Evolutionary conservation across 169 alveolate genomes (phyloP).

Genomic region (Babesia divergens): DNA sequence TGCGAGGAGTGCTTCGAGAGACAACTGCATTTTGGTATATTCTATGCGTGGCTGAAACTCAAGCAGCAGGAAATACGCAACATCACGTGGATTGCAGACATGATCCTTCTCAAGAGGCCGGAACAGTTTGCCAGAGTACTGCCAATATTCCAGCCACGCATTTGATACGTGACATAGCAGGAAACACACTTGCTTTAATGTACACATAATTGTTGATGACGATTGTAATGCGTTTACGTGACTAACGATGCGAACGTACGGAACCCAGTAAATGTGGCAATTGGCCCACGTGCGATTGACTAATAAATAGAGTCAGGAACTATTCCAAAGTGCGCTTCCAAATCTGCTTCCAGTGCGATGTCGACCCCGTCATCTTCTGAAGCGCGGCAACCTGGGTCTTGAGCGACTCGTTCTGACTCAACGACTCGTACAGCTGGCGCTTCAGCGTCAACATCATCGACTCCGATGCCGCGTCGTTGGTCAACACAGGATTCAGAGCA

Average conservation of each 20-base stretch:
- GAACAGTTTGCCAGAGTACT: conserved; percentile 82
- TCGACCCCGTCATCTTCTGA: conserved; percentile 41
- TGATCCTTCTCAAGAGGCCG: conserved; percentile 84
- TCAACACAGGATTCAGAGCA: conserved; percentile 59
- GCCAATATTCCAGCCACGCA: conserved; percentile 75
- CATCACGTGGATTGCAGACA: conserved; percentile 96
- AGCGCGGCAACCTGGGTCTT: conserved; percentile 49
- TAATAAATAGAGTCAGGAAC: background rate
- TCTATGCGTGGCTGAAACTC: conserved; percentile 96
- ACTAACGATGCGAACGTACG: no score
- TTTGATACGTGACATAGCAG: no score
- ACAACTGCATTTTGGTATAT: conserved; percentile 93
- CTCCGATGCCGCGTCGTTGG: conserved; percentile 54
- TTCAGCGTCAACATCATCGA: conserved; percentile 31
- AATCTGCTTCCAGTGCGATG: conserved; percentile 46
- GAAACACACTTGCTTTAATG: no score
- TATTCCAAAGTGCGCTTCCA: conserved; percentile 27
- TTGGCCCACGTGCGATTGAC: background rate
- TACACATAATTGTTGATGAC: no score
- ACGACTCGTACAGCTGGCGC: conserved; percentile 42
- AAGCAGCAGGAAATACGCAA: conserved; percentile 97
- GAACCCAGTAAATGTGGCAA: background rate
- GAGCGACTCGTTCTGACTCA: conserved; percentile 50
- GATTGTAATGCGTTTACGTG: background rate
- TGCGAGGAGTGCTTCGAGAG: conserved; percentile 95